phyloP scores from a whole-genome alignment of 306 rosid species.

The Begonia peltatifolia region DNA sequence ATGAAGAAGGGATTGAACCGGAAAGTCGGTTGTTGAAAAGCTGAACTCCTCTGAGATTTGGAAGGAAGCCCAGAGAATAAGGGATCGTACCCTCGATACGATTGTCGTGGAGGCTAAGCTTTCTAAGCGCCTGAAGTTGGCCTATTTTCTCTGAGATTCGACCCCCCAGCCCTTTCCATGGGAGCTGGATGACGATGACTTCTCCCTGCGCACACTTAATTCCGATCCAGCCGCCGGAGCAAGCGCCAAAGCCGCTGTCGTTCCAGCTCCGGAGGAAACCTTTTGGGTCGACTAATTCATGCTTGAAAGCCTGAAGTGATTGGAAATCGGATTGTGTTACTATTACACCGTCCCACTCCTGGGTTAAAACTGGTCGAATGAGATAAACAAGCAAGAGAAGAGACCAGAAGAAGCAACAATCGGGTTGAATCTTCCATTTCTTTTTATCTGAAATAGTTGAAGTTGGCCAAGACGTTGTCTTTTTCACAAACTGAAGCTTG shows the following conservation, averaged over 20 bases:
- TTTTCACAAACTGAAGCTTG: constrained; percentile 14
- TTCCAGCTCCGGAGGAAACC: constrained; percentile 83
- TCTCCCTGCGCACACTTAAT: constrained; percentile 91
- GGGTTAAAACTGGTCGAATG: constrained; percentile 18
- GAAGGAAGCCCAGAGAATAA: constrained; percentile 51
- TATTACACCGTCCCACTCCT: constrained; percentile 71
- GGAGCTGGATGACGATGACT: constrained; percentile 83
- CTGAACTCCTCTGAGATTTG: constrained; percentile 76
- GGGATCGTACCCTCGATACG: constrained; percentile 60
- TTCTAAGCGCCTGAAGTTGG: constrained; percentile 60
- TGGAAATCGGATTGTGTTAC: constrained; percentile 66
- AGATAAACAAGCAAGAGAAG: constrained; percentile 14
- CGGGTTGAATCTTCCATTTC: constrained; percentile 21
- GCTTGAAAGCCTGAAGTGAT: constrained; percentile 74
- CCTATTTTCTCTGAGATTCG: constrained; percentile 56
- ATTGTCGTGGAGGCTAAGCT: constrained; percentile 83
- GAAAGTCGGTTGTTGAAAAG: constrained; percentile 58
- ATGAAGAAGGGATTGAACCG: constrained; percentile 62
- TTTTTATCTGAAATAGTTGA: constrained; percentile 18
- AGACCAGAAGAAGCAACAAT: constrained; percentile 12
- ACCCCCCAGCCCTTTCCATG: constrained; percentile 71
- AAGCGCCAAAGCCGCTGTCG: constrained; percentile 71
- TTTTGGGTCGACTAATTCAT: constrained; percentile 59
- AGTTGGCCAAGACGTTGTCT: constrained; percentile 9
- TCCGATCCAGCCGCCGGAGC: constrained; percentile 82